These are phyloP conservation scores for Pythium utonaiense DNA, from an alignment of 352 stramenopile species.

Conservation along the genomic window DNA sequence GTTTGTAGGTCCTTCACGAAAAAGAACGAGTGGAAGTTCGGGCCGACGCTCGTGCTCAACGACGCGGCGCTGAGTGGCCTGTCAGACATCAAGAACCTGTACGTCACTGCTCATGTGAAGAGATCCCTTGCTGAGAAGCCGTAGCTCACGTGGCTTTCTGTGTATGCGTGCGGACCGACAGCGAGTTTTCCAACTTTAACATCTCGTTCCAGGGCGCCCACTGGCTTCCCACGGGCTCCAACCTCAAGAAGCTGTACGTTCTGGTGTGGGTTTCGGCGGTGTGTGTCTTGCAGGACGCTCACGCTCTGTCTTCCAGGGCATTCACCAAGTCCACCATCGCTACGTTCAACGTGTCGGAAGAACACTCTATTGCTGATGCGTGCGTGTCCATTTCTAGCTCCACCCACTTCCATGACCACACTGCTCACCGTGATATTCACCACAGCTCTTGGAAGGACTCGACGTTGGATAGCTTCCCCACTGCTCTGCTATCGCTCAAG, in stretches of 20 bases:
- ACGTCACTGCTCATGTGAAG: constrained; percentile 4
- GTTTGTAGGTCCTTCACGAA: constrained; percentile 16
- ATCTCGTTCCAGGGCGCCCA: constrained; percentile 20
- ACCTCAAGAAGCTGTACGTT: constrained; percentile 19
- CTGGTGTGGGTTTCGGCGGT: neutral
- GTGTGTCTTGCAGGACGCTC: too few species aligned
- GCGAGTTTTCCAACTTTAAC: constrained; percentile 27
- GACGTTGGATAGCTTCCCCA: constrained; percentile 7
- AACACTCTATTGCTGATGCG: constrained; percentile 35
- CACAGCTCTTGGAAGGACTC: constrained; percentile 1
- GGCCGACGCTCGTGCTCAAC: constrained; percentile 20
- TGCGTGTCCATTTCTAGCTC: constrained; percentile 20
- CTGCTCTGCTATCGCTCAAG: constrained; percentile 4
- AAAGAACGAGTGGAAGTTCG: constrained; percentile 9
- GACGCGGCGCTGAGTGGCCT: constrained; percentile 22
- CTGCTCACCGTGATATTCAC: neutral
- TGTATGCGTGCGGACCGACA: too few species aligned
- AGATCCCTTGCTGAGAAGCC: too few species aligned
- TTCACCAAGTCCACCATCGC: constrained; percentile 39
- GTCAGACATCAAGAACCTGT: constrained; percentile 20
- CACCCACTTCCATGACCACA: neutral
- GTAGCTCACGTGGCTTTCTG: neutral
- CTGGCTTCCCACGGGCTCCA: constrained; percentile 16
- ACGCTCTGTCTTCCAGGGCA: constrained; percentile 25
- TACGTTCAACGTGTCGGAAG: constrained; percentile 30